Evolutionary conservation across 768 basidiomycete species (phyloP), one percentile per base, ranked within the genome.

Genomic region (Trametes cubensis): DNA sequence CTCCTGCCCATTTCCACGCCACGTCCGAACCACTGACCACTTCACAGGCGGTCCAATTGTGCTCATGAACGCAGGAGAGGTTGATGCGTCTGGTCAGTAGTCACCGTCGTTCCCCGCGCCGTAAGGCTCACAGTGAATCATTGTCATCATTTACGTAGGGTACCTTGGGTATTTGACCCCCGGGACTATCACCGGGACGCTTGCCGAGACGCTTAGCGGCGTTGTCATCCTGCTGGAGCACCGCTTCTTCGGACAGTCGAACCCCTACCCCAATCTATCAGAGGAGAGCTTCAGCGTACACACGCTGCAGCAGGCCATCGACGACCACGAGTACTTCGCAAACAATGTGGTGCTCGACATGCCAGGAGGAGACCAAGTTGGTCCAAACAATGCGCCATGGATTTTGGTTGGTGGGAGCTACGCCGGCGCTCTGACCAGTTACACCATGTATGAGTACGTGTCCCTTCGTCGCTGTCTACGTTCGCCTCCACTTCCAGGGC

Each of bases 211-310:
- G 70, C 78, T 88, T 58, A 82, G 81, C 39, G 89, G 85, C n/a
- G 83, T 83, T 15, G 80, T 82, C 4, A 76, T 90, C 64, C 75
- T 90, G 28, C 62, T 90, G 23, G 89, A 91, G 67, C 89, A 91
- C 68, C 81, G 90, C 23, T 92, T 86, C 78, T 90, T 85, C 63
- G 89, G 89, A 14, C 72, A 82, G n/a, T 90, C 88, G 60, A 92
- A 89, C 69, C 89, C 89, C 4, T 80, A 79, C 50, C 76, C 81
- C 21, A 79, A 90, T 70, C 79, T 91, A 23, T 82, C 77, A 28
- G 81, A 81, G 34, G 72, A 80, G 66, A 89, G 85, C 68, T 74
- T 90, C 46, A 73, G 75, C 47, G 65, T 83, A 11, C 86, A 86
- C 70, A 90, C 87, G 1, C 80, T 91, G 47, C 85, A 89, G 69